These are phyloP conservation scores for Fonsecaea multimorphosa DNA, from an alignment of 2,329 filamentous ascomycete species.

Conservation along the genomic window DNA sequence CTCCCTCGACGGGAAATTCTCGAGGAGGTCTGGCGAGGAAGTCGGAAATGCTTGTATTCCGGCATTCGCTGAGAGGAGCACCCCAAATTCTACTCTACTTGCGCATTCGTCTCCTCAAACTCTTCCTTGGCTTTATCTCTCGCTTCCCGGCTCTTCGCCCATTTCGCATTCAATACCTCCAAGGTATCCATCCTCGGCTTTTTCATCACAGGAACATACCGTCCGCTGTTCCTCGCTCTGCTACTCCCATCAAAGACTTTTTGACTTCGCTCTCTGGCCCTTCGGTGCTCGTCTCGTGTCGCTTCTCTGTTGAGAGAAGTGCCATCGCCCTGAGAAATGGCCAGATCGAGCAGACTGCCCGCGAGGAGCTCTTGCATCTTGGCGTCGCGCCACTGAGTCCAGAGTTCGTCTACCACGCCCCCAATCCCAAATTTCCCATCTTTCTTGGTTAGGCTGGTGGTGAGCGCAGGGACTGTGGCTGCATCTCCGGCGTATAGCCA, in stretches of 20 bases:
- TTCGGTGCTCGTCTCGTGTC: conserved; percentile 27
- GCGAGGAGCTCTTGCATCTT: conserved; percentile 92
- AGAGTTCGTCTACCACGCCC: conserved; percentile 75
- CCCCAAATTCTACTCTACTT: background rate
- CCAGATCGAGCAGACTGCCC: conserved; percentile 71
- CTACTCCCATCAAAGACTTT: conserved; percentile 66
- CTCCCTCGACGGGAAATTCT: conserved; percentile 76
- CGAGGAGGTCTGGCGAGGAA: conserved; percentile 88
- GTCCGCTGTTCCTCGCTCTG: conserved; percentile 59
- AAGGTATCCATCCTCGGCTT: conserved; percentile 63
- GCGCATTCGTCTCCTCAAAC: conserved; percentile 19
- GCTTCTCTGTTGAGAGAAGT: conserved; percentile 41
- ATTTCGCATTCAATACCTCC: conserved; percentile 68
- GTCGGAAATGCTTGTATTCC: conserved; percentile 81
- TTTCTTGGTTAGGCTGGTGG: conserved; percentile 56
- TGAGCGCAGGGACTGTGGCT: conserved; percentile 46
- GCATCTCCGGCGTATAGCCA: conserved; percentile 84
- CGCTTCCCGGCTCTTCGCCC: conserved; percentile 59
- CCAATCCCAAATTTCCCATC: conserved; percentile 68
- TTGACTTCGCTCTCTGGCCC: conserved; percentile 49
- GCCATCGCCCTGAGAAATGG: conserved; percentile 53
- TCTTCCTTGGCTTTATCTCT: conserved; percentile 43
- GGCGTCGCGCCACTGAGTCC: conserved; percentile 79
- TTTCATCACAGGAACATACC: conserved; percentile 63
- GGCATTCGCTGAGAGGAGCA: conserved; percentile 30